Base-by-base conservation (phyloP, 2,329 filamentous ascomycete species). In the Fusarium gaditjirri region DNA sequence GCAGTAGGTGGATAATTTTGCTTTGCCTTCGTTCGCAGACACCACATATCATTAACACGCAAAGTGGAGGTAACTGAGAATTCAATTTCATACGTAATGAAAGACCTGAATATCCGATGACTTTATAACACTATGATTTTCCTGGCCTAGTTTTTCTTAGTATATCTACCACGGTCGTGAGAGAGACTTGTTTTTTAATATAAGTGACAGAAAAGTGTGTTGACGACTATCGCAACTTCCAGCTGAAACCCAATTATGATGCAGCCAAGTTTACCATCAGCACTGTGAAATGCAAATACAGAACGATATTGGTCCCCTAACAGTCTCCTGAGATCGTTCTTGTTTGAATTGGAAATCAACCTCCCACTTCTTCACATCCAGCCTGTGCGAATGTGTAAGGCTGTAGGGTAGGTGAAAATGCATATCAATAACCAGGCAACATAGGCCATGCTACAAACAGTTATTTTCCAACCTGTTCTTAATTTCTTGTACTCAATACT, bases 361-460 rank as follows among this genome's bases (percentile, higher is more conserved):
- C 17, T 33, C 29, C 4, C 8, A 13, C 13, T 23, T 33, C 29
- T 49, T 33, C 29, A 33, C 46, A 19, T 35, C 8, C 16, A 25
- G n/a, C 16, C 16, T 10, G 5, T 8, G 4, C 1, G 1, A 5
- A 23, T 7, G 4, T 1, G 8, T 5, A 23, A 8, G 12, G 0
- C 17, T 50, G 17, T 50, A 50, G 47, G 47, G 47, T 50, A 50
- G 8, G n/a, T 33, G 23, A 14, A 19, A 35, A 10, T 25, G 8
- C 29, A 25, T 19, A 25, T 25, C 12, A 19, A 12, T 21, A 8
- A 11, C 31, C 13, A 35, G 17, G 31, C 12, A 33, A 50, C 7
- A 35, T 33, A 17, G n/a, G n/a, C n/a, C 12, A 13, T 50, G 9
- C 31, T 3, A n/a, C 19, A 39, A 13, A 13, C 12, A 9, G 8